A percentile compares a stretch with the other conserved stretches of the same genome.
Conservation (phyloP, 2,329 filamentous ascomycete genomes). For the Sarocladium oryzae region DNA sequence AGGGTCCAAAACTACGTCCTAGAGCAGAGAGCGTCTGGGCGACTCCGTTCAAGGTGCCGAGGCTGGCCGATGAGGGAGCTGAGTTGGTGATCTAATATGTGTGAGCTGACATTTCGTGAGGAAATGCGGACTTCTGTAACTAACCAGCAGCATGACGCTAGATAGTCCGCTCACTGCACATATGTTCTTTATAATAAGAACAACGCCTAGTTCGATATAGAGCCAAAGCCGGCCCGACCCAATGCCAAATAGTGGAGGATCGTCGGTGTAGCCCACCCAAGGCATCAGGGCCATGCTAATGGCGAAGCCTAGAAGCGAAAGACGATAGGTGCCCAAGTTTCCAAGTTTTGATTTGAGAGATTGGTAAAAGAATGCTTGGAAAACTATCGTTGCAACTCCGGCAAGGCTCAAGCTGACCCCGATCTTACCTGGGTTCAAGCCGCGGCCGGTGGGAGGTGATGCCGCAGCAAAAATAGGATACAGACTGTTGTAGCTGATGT, state of each 20-base stretch:
- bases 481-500: conserved; percentile 90
- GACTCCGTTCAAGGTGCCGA: conserved; percentile 87
- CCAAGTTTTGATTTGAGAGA: conserved; percentile 71
- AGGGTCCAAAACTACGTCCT: conserved; percentile 80
- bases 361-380: conserved; percentile 82
- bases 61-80: conserved; percentile 73
- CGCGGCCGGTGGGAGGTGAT: conserved; percentile 66
- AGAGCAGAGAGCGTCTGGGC: conserved; percentile 91
- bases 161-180: conserved; percentile 85
- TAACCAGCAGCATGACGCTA: conserved; percentile 77
- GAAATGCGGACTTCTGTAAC: conserved; percentile 23
- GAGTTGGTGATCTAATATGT: conserved; percentile 77
- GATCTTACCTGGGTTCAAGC: conserved; percentile 70
- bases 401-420: conserved; percentile 81
- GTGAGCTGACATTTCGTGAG: background rate
- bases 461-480: conserved; percentile 90
- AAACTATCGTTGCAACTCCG: conserved; percentile 77
- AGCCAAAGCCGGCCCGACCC: conserved; percentile 62
- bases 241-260: conserved; percentile 47
- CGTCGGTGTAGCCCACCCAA: conserved; percentile 73
- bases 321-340: conserved; percentile 77
- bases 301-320: conserved; percentile 72
- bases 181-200: conserved; percentile 83
- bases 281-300: conserved; percentile 83
- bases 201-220: conserved; percentile 71